Conservation (phyloP, 2,329 filamentous ascomycete genomes). For the Dactylellina cionopaga region DNA sequence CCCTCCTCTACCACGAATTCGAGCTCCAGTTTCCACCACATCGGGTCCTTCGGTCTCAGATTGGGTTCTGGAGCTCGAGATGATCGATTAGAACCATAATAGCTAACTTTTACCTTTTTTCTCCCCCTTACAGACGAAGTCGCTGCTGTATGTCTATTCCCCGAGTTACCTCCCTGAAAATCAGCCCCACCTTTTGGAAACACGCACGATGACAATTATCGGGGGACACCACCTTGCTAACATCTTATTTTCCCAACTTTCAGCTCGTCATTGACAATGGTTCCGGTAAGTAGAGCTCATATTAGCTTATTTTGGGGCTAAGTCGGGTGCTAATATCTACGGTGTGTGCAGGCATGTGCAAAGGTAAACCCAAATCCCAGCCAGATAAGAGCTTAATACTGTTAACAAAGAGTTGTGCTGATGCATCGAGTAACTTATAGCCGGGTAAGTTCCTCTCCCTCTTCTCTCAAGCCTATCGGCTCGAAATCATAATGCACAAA, state of each 20-base stretch:
- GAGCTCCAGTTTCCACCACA: constrained; percentile 41
- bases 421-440: constrained; percentile 38
- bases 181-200: constrained; percentile 39
- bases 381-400: constrained; percentile 35
- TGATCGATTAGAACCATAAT: constrained; percentile 23
- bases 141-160: constrained; percentile 71
- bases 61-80: constrained; percentile 24
- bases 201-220: constrained; percentile 49
- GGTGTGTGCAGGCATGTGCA: constrained; percentile 97
- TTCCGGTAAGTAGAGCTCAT: constrained; percentile 75
- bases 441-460: constrained; percentile 38
- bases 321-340: constrained; percentile 54
- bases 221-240: constrained; percentile 52
- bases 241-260: constrained; percentile 39
- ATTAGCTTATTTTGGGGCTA: constrained; percentile 50
- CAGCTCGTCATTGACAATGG: constrained; percentile 99
- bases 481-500: constrained; percentile 3
- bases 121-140: constrained; percentile 84
- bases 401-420: constrained; percentile 41
- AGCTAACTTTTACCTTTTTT: constrained; percentile 63
- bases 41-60: constrained; percentile 38
- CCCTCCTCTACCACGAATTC: constrained; percentile 43
- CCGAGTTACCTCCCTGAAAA: constrained; percentile 44
- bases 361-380: constrained; percentile 71
- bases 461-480: not conserved